Evolutionary conservation across 441 rosid genomes (phyloP).

Genomic region (Pelargonium cotyledonis): DNA sequence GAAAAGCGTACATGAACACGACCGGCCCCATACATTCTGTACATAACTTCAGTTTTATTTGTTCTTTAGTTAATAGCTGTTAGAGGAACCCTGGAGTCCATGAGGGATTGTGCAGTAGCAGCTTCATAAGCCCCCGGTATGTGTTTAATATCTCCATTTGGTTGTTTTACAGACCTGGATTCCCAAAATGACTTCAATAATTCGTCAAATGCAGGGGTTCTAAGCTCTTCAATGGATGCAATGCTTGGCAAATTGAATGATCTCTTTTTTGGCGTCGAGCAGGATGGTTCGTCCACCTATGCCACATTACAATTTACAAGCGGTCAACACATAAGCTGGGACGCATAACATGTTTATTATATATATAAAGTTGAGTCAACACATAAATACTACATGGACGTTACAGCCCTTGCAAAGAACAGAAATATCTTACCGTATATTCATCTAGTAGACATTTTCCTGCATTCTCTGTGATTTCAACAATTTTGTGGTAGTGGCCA

Average conservation of each 20-base stretch:
- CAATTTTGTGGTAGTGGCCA: conserved; percentile 72
- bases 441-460: conserved; percentile 87
- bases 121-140: conserved; percentile 47
- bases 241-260: conserved; percentile 63
- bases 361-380: background rate
- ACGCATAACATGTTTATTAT: no score
- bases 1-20: background rate
- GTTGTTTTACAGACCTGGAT: conserved; percentile 45
- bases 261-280: conserved; percentile 88
- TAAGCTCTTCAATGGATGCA: conserved; percentile 75
- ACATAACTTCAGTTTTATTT: conserved; percentile 7
- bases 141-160: conserved; percentile 72
- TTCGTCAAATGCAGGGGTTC: conserved; percentile 85
- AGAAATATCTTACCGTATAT: conserved; percentile 49
- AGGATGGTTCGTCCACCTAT: conserved; percentile 85
- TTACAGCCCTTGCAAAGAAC: no score
- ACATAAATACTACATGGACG: no score
- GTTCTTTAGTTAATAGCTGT: conserved; percentile 56
- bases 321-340: background rate
- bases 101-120: conserved; percentile 40
- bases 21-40: background rate
- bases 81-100: conserved; percentile 80
- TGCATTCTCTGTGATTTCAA: conserved; percentile 73
- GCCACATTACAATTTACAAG: background rate
- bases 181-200: conserved; percentile 68